A percentile compares a stretch with the other conserved stretches of the same genome.
These are phyloP conservation scores for Solanum sejunctum DNA, from an alignment of 257 asterid genomes.

Conservation along the genomic window DNA sequence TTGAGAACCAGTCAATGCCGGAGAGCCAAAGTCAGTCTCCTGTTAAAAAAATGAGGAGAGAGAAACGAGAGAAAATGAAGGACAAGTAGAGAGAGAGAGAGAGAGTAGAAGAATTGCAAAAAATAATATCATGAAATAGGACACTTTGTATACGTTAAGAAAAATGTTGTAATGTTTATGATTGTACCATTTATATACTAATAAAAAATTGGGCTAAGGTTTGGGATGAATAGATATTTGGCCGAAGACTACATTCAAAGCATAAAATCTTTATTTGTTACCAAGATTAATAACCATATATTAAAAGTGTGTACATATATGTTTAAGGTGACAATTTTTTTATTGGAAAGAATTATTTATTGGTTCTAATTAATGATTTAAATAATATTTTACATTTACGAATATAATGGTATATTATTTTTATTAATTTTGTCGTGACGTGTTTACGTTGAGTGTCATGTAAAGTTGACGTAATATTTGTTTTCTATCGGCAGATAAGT, in stretches of 20 bases:
- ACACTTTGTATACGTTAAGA: constrained; percentile 6
- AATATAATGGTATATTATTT: not conserved
- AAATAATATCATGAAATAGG: not conserved
- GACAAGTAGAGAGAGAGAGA: constrained; percentile 13
- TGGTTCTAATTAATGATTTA: not conserved
- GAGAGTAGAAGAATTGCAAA: not conserved
- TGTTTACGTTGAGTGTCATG: not conserved
- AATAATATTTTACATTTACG: not conserved
- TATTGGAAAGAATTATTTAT: not conserved
- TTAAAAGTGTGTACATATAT: not conserved
- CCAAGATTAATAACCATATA: not conserved
- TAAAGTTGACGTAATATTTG: not conserved
- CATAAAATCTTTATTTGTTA: constrained; percentile 4
- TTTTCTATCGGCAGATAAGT: not conserved
- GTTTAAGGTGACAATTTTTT: not conserved
- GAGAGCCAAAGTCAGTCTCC: constrained; percentile 38
- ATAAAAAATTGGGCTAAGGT: not conserved
- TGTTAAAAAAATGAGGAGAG: constrained; percentile 17
- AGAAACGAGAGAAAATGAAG: constrained; percentile 5
- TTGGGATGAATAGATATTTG: not conserved
- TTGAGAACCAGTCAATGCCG: constrained; percentile 47
- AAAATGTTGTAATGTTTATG: constrained; percentile 19
- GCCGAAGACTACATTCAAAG: constrained; percentile 12
- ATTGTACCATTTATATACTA: constrained; percentile 6
- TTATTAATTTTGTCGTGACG: not conserved